Evolutionary conservation across 2,329 filamentous ascomycete species (phyloP), one percentile per base, ranked within the genome.

Genomic region (Botrytis paeoniae): DNA sequence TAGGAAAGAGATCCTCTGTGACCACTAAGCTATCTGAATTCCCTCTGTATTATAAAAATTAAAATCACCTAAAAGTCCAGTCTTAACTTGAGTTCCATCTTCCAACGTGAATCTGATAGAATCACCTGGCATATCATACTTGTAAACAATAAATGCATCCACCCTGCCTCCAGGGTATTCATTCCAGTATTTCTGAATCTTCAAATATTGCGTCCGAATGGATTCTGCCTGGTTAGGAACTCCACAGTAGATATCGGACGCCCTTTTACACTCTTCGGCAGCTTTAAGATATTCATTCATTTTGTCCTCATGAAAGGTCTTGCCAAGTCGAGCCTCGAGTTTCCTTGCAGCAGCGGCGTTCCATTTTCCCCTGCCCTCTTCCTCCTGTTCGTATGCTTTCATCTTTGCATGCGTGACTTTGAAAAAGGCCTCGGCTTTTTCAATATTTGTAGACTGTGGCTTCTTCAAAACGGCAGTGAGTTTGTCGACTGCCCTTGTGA

Each of bases 21-120:
- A 22, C 2, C n/a, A 54, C 6, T 1, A 29, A 25, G 2, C 14
- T 54, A 54, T 54, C 12, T 5, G 4, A 29, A 3, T 54, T 3
- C 51, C 51, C 25, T 3, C 4, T 20, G 8, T 18, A 10, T 59
- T 37, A 37, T 37, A 16, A 8, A 14, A 54, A 54, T 54, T 5
- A 14, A 1, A 29, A 54, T 3, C n/a, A 3, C 2, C n/a, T 8
- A 2, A 14, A 29, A 29, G 3, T 9, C 7, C n/a, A 57, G 4
- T 51, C 51, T 57, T 18, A 18, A 59, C 20, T 20, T 22, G 57
- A 59, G 16, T 32, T 22, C 57, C n/a, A 59, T 59, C 18, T 59
- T 22, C 18, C 18, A 22, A 35, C 9, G 57, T 2, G 22, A 32
- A 59, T 12, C 57, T 59, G 14, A 8, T 7, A 35, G 3, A 6